Conservation (phyloP, 2,329 filamentous ascomycete species). For the Knufia petricola region DNA sequence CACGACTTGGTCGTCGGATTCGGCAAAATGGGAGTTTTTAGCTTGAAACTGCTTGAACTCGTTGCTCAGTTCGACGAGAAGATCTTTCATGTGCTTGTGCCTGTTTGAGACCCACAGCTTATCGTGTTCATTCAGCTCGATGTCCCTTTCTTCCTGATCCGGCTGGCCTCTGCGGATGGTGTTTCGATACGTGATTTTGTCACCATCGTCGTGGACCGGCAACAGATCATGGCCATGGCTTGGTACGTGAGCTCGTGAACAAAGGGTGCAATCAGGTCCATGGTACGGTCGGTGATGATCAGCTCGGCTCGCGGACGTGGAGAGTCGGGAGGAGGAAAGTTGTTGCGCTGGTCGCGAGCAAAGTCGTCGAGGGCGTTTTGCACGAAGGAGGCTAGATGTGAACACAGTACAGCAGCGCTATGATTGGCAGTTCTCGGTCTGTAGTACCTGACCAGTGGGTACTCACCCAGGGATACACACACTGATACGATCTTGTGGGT, state of each 20-base stretch:
- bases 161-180: constrained; percentile 62
- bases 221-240: constrained; percentile 91
- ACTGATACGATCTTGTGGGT: constrained; percentile 85
- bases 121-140: constrained; percentile 85
- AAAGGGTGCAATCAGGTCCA: constrained; percentile 81
- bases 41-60: constrained; percentile 89
- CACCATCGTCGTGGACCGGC: constrained; percentile 69
- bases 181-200: constrained; percentile 79
- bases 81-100: constrained; percentile 96
- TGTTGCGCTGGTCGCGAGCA: constrained; percentile 62
- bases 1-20: constrained; percentile 58
- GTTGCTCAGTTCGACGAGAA: constrained; percentile 81
- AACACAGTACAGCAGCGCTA: constrained; percentile 78
- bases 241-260: constrained; percentile 98
- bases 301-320: constrained; percentile 71
- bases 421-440: constrained; percentile 61
- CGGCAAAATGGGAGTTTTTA: constrained; percentile 85
- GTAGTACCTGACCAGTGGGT: constrained; percentile 88
- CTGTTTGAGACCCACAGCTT: constrained; percentile 92
- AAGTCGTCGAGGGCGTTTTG: constrained; percentile 88
- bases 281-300: constrained; percentile 79
- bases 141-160: constrained; percentile 71
- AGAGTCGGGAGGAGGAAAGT: constrained; percentile 66
- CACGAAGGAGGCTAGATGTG: constrained; percentile 80
- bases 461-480: constrained; percentile 87